Percentiles rank a stretch among this genome's conserved stretches.
Conservation (phyloP, 164 flowering plant species). For the Liquidambar formosana region DNA sequence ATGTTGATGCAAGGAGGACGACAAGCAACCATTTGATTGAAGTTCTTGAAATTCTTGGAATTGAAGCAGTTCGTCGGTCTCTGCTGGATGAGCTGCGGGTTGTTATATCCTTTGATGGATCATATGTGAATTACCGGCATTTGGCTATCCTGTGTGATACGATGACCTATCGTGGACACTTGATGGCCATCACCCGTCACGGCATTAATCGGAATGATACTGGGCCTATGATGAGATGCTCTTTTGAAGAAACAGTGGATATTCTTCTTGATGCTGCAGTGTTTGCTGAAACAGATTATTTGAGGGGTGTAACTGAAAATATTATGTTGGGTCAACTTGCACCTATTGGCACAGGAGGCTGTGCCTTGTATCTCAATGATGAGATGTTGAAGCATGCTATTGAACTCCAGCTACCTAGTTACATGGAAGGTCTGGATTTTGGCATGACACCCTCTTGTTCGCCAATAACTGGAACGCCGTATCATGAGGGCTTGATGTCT, state of each 20-base stretch:
- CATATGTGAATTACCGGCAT: conserved; percentile 96
- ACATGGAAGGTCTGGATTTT: conserved; percentile 19
- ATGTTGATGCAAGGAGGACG: conserved; percentile 67
- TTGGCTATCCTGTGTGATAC: conserved; percentile 95
- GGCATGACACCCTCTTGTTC: conserved; percentile 21
- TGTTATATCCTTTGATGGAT: conserved; percentile 98
- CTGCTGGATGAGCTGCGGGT: conserved; percentile 92
- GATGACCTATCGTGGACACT: conserved; percentile 73
- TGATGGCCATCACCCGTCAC: conserved; percentile 80
- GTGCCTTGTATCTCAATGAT: conserved; percentile 38
- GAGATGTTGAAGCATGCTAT: conserved; percentile 21
- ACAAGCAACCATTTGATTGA: conserved; percentile 75
- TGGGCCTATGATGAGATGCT: conserved; percentile 80
- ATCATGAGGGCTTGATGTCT: conserved; percentile 19
- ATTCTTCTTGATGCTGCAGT: conserved; percentile 22
- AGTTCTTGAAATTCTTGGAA: conserved; percentile 77
- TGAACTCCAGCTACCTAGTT: conserved; percentile 21
- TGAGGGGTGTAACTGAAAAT: conserved; percentile 36
- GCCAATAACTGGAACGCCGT: conserved; percentile 7
- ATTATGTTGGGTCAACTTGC: conserved; percentile 48
- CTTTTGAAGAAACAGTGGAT: conserved; percentile 78
- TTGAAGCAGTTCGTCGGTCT: conserved; percentile 92
- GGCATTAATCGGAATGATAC: conserved; percentile 73
- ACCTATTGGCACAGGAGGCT: conserved; percentile 43
- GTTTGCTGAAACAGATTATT: conserved; percentile 17